Base-by-base conservation (phyloP, 306 rosid genomes). In the Dryas alaskensis region DNA sequence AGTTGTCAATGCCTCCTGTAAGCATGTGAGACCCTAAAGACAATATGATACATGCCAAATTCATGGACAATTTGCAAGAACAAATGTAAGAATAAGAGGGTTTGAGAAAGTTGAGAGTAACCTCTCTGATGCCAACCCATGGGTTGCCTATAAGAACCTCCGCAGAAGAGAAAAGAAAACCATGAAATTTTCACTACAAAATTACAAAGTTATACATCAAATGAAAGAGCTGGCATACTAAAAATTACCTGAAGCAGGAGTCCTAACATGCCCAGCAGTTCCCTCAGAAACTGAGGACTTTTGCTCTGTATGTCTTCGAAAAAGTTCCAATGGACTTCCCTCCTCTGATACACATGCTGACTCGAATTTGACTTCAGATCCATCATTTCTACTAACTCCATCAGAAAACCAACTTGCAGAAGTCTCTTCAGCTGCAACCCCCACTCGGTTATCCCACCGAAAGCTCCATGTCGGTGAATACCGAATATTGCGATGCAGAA, bases 381-480 rank as follows among this genome's bases (percentile, higher is more conserved):
- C 84, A 75, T 80, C 91, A 57, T 80, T 82, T 66, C 85, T 69
- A 52, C 87, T 65, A 40, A 84, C 25, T 7, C 85, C 79, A 75
- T 87, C 88, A 27, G 91, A 82, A 67, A 77, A 76, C 88, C 88
- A 80, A 70, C 82, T 76, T 14, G 78, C 69, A 27, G 91, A 74
- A 53, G 87, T 82, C 65, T 82, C 88, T 70, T 87, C 91, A 3
- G 84, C 91, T 7, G 87, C 89, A 13, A 84, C 91, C 59, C 87
- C 82, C 25, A 87, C 91, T 61, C 91, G 76, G 47, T 84, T 79
- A 87, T 87, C 91, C 89, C 91, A 87, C 37, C 88, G 87, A 69
- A 87, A 84, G 81, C 91, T 87, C 91, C 88, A 87, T 11, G 84
- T 77, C 7, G 91, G 88, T 0, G 91, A 87, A 76, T 80, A 58